A percentile compares a stretch with the other conserved stretches of the same genome.
Evolutionary conservation across 176 grass and related monocot species (phyloP).

Genomic region (Bothriochloa decipiens): DNA sequence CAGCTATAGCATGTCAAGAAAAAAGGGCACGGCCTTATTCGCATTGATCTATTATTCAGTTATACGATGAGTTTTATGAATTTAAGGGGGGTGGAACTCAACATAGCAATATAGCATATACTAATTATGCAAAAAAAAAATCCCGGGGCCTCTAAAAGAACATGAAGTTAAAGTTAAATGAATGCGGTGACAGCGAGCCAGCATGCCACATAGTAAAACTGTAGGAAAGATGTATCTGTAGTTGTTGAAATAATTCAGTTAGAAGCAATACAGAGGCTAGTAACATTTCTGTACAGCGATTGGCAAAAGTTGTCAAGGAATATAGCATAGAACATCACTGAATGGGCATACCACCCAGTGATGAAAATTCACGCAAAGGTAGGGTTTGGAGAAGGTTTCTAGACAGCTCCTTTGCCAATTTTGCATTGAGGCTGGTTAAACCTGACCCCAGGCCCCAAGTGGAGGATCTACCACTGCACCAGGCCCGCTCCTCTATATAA

Average conservation of each 20-base stretch:
- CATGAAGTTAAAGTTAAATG: neutral
- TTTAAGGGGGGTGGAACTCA: neutral
- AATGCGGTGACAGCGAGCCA: neutral
- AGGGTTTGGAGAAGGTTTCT: neutral
- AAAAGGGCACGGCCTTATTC: neutral
- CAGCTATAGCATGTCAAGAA: constrained; percentile 17
- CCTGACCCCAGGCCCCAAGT: neutral
- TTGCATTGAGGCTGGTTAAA: neutral
- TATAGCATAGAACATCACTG: constrained; percentile 27
- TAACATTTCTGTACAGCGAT: neutral
- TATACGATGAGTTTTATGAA: neutral
- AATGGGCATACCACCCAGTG: neutral
- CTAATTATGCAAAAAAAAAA: neutral
- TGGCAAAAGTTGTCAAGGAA: neutral
- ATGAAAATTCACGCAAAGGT: neutral
- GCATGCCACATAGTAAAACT: constrained; percentile 4
- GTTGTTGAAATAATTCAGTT: constrained; percentile 2
- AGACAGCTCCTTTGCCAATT: neutral
- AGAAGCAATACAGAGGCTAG: constrained; percentile 4
- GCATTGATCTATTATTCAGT: neutral
- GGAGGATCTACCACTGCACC: neutral
- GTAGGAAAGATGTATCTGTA: neutral
- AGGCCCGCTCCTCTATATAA: neutral
- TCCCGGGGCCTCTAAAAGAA: neutral
- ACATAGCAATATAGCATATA: neutral